phyloP scores from a whole-genome alignment of 202 grass and related monocot genomes.

The Alloteropsis angusta region DNA sequence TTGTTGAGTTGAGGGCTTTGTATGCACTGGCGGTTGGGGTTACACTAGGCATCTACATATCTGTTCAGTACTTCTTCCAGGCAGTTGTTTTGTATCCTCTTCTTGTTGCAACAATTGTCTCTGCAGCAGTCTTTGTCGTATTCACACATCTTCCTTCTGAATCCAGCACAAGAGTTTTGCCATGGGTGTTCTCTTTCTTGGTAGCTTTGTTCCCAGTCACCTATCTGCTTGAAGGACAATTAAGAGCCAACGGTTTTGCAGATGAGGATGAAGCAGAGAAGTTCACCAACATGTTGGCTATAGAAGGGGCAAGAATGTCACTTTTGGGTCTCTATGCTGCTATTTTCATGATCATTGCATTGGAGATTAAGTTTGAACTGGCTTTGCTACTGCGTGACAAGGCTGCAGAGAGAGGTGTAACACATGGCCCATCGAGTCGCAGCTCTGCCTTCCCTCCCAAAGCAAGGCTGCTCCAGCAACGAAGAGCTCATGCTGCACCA shows the following conservation, averaged over 20 bases:
- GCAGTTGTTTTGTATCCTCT: slow-evolving; percentile 86
- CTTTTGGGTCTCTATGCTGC: slow-evolving; percentile 96
- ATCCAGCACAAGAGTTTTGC: slow-evolving; percentile 86
- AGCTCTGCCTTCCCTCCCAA: slow-evolving; percentile 67
- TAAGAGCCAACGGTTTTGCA: slow-evolving; percentile 55
- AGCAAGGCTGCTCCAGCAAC: slow-evolving; percentile 74
- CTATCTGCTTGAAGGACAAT: slow-evolving; percentile 88
- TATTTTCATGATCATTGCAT: slow-evolving; percentile 94
- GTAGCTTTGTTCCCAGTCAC: slow-evolving; percentile 82
- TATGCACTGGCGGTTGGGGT: slow-evolving; percentile 71
- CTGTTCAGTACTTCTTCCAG: slow-evolving; percentile 88
- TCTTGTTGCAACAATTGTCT: slow-evolving; percentile 75
- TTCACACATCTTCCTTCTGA: slow-evolving; percentile 92
- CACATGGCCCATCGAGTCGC: slow-evolving; percentile 31
- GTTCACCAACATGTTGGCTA: slow-evolving; percentile 77
- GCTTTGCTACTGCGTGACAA: slow-evolving; percentile 80
- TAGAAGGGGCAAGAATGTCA: slow-evolving; percentile 91
- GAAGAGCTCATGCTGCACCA: slow-evolving; percentile 65
- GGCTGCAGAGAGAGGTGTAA: slow-evolving; percentile 39
- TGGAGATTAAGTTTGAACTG: slow-evolving; percentile 93
- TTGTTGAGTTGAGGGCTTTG: slow-evolving; percentile 73
- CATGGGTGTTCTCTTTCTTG: slow-evolving; percentile 88
- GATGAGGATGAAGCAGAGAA: slow-evolving; percentile 68
- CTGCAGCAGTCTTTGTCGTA: slow-evolving; percentile 71
- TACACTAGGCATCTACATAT: slow-evolving; percentile 90